Base-by-base conservation (phyloP, 139 green algal species). In the Nannochloris sp. region DNA sequence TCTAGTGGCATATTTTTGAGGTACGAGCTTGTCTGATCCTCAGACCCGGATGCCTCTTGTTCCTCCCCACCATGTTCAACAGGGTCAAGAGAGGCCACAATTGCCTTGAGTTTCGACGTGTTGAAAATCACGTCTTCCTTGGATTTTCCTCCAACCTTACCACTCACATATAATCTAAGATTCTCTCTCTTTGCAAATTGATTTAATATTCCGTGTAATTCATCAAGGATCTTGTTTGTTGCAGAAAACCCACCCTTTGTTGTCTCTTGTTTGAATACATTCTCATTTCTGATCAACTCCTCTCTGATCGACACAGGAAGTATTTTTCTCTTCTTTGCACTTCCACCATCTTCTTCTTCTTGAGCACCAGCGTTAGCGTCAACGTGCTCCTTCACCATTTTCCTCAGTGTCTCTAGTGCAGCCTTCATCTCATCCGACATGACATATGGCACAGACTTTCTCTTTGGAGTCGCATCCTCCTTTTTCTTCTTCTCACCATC, bases 131-230 rank as follows among this genome's bases (percentile, higher is more conserved):
- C n/a, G 7, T 53, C 46, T 25, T 53, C 46, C n/a, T 53, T 53
- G n/a, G 16, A 25, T 21, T 53, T 53, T 25, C 46, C 46, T 25
- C 46, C 46, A 7, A 53, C n/a, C 19, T 44, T 55, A 46, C 31
- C 37, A 18, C 48, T 25, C 19, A 74, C 48, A 57, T 49, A 24
- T 24, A 21, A 23, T 10, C 8, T 9, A n/a, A 78, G 37, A 61
- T 69, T 78, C 31, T 46, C 11, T 21, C 68, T 59, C 5, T 48
- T 65, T n/a, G 63, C 48, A 31, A 61, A 78, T 14, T 71, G 72
- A 12, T 72, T 56, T 56, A 79, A 48, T 46, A 73, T 69, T 5
- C 19, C 29, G 21, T 66, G 48, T 14, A 78, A 67, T 34, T 23
- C 19, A 23, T 34, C 19, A 9, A 66, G 18, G 7, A 77, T 64